Evolutionary conservation across 2,329 filamentous ascomycete species (phyloP).

Genomic region (Alternaria conjuncta): DNA sequence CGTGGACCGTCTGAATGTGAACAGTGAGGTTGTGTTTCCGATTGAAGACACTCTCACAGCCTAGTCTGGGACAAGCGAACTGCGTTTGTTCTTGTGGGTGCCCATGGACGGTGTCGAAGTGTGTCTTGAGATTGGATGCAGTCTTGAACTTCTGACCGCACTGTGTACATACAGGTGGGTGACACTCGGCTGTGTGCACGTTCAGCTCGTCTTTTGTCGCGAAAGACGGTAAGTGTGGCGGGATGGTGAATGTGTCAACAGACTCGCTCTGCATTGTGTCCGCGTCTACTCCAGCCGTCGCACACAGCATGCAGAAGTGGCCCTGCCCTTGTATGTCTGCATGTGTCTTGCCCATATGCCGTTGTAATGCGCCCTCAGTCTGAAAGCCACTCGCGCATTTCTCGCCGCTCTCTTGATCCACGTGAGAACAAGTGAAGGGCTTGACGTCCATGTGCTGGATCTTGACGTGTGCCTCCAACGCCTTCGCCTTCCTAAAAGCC

Average conservation of each 20-base stretch:
- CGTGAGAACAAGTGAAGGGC: conserved; percentile 72
- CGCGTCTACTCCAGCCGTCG: conserved; percentile 35
- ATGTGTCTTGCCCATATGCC: conserved; percentile 75
- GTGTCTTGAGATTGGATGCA: conserved; percentile 59
- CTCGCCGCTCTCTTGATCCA: conserved; percentile 59
- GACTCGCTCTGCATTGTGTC: conserved; percentile 38
- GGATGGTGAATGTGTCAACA: not conserved
- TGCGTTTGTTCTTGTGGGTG: conserved; percentile 51
- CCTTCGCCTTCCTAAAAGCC: conserved; percentile 86
- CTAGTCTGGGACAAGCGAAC: conserved; percentile 69
- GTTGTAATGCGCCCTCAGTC: conserved; percentile 71
- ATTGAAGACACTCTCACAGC: conserved; percentile 79
- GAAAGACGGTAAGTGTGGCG: conserved; percentile 57
- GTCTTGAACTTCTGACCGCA: conserved; percentile 74
- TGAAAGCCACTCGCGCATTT: conserved; percentile 75
- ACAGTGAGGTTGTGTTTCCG: conserved; percentile 82
- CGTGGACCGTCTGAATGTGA: conserved; percentile 79
- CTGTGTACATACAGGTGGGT: conserved; percentile 74
- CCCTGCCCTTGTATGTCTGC: conserved; percentile 60
- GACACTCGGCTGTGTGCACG: conserved; percentile 73
- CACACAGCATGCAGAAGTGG: conserved; percentile 81
- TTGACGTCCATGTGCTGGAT: conserved; percentile 75
- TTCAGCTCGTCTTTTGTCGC: conserved; percentile 74
- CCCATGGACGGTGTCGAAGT: conserved; percentile 77
- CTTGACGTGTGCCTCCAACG: conserved; percentile 81